Conservation (phyloP, 805 yeast genomes). For the Starmerella cellae region DNA sequence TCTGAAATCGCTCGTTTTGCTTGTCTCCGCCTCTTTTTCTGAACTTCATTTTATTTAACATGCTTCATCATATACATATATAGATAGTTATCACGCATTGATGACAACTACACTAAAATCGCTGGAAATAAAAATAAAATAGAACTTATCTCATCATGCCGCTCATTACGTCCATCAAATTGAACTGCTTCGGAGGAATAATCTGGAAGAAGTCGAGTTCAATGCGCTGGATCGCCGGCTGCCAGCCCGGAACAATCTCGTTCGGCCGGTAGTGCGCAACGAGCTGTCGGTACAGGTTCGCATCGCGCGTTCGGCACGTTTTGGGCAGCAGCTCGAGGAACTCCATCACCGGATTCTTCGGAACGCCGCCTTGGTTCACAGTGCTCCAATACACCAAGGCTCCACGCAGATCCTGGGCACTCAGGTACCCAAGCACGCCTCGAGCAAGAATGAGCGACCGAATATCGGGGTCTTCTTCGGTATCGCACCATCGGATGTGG, state of each 20-base stretch:
- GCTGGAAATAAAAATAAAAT: too few relatives aligned
- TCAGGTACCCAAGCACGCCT: conserved; percentile 61
- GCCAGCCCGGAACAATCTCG: conserved; percentile 26
- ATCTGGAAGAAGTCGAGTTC: conserved; percentile 55
- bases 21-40: too few relatives aligned
- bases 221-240: conserved; percentile 37
- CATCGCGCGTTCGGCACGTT: conserved; percentile 42
- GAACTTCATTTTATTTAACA: too few relatives aligned
- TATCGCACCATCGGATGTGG: conserved; percentile 22
- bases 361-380: conserved; percentile 23
- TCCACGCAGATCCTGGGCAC: conserved; percentile 51
- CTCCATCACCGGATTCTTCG: conserved; percentile 29
- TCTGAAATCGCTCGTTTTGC: too few relatives aligned
- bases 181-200: conserved; percentile 38
- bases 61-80: background rate
- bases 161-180: conserved; percentile 63
- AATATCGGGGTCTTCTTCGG: background rate
- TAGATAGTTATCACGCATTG: too few relatives aligned
- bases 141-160: conserved; percentile 36
- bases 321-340: conserved; percentile 54
- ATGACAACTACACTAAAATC: too few relatives aligned
- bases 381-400: conserved; percentile 33
- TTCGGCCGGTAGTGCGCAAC: conserved; percentile 36
- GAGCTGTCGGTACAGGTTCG: conserved; percentile 43
- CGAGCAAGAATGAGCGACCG: conserved; percentile 33